These are phyloP conservation scores for Lentinula sp. DNA, from an alignment of 768 basidiomycete species.

Conservation along the genomic window DNA sequence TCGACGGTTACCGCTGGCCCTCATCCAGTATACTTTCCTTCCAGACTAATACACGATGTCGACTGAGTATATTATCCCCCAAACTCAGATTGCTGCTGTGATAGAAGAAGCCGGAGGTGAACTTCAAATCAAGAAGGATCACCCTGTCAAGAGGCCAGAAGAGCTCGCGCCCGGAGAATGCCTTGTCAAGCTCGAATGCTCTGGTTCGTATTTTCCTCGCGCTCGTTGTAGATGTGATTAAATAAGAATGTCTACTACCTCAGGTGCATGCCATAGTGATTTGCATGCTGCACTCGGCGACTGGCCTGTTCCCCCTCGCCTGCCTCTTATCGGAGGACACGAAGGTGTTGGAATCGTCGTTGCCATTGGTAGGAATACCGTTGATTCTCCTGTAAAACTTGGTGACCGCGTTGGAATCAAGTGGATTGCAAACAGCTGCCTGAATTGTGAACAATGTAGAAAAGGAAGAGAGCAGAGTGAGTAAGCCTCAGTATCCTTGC, in stretches of 20 bases:
- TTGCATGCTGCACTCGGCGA: slow-evolving; percentile 70
- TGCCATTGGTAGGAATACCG: slow-evolving; percentile 67
- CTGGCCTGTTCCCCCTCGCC: slow-evolving; percentile 66
- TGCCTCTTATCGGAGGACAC: slow-evolving; percentile 76
- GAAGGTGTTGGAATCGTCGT: slow-evolving; percentile 83
- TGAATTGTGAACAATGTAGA: slow-evolving; percentile 71
- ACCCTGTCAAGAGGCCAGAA: slow-evolving; percentile 50
- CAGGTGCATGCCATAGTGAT: slow-evolving; percentile 71
- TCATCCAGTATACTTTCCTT: neutral
- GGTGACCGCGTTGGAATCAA: slow-evolving; percentile 87
- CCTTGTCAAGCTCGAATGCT: slow-evolving; percentile 69
- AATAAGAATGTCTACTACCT: neutral
- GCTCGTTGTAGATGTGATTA: neutral
- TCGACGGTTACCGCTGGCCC: neutral
- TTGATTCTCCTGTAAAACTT: slow-evolving; percentile 56
- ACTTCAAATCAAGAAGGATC: slow-evolving; percentile 34
- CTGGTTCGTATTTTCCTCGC: slow-evolving; percentile 39
- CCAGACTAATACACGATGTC: neutral
- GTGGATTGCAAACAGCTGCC: slow-evolving; percentile 58
- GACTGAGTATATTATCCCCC: slow-evolving; percentile 24
- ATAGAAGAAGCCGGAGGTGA: slow-evolving; percentile 25
- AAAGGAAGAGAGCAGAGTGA: slow-evolving; percentile 71
- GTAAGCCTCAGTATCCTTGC: too few species aligned
- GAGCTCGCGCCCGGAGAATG: slow-evolving; percentile 66
- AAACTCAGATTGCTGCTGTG: slow-evolving; percentile 37